A percentile compares a stretch with the other conserved stretches of the same genome.
Conservation (phyloP, 192 early-diverging fungal species). For the Coemansia sp. region DNA sequence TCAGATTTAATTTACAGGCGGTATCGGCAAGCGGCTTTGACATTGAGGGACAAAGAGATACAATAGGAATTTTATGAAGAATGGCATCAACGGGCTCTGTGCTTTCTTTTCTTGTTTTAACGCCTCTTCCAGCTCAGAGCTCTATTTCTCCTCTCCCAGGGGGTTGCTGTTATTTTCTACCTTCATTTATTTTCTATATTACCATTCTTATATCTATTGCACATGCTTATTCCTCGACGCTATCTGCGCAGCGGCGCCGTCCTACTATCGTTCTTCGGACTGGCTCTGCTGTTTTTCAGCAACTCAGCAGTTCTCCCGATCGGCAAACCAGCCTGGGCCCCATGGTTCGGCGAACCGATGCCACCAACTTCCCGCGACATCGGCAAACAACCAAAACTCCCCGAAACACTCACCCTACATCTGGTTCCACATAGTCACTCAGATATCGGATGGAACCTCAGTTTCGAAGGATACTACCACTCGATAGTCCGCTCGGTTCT, state of each 20-base stretch:
- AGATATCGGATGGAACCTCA: constrained; percentile 55
- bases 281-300: constrained; percentile 12
- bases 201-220: background rate
- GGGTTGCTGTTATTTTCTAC: background rate
- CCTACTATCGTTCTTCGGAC: background rate
- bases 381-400: background rate
- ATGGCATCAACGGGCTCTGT: no score
- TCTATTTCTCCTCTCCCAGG: no score
- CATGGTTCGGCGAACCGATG: constrained; percentile 32
- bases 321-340: constrained; percentile 38
- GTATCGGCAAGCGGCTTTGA: no score
- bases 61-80: no score
- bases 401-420: constrained; percentile 38
- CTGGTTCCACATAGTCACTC: constrained; percentile 50
- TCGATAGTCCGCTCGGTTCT: constrained; percentile 33
- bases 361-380: constrained; percentile 26
- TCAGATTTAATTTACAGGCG: no score
- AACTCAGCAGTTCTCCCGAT: constrained; percentile 35
- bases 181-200: background rate
- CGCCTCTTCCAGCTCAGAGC: no score
- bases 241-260: constrained; percentile 9
- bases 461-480: constrained; percentile 39
- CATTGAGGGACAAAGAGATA: no score
- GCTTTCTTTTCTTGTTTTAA: no score
- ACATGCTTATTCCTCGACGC: constrained; percentile 22